Conservation (phyloP, 202 grass and related monocot species). For the Dendrocalamus latiflorus region DNA sequence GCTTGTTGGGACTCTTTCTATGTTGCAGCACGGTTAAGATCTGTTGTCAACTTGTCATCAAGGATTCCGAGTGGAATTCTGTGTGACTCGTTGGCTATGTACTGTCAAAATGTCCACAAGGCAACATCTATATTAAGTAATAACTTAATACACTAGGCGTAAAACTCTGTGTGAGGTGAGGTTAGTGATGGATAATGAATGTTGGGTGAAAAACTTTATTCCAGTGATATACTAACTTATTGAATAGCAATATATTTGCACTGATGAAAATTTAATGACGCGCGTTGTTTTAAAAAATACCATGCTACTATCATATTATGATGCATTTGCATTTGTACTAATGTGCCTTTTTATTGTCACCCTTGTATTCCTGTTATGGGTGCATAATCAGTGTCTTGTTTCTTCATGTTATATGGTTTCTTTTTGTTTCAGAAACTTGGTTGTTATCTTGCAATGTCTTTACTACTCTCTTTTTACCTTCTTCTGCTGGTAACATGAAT, state of each 20-base stretch:
- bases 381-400: not conserved
- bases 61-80: not conserved
- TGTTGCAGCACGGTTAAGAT: not conserved
- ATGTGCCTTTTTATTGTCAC: not conserved
- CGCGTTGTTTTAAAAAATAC: not conserved
- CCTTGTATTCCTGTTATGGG: not conserved
- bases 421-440: not conserved
- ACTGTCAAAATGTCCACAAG: not conserved
- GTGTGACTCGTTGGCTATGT: not conserved
- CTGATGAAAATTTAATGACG: not conserved
- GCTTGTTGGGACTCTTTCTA: not conserved
- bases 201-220: not conserved
- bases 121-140: not conserved
- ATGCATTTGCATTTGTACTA: not conserved
- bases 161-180: not conserved
- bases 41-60: not conserved
- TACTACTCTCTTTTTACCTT: not conserved
- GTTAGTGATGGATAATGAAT: not conserved
- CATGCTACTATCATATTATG: not conserved
- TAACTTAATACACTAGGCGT: not conserved
- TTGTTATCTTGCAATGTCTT: not conserved
- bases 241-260: not conserved
- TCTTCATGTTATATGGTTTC: not conserved
- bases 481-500: not conserved
- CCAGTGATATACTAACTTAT: not conserved